phyloP scores from a whole-genome alignment of 2,329 filamentous ascomycete genomes.

The Scytalidium sp. region DNA sequence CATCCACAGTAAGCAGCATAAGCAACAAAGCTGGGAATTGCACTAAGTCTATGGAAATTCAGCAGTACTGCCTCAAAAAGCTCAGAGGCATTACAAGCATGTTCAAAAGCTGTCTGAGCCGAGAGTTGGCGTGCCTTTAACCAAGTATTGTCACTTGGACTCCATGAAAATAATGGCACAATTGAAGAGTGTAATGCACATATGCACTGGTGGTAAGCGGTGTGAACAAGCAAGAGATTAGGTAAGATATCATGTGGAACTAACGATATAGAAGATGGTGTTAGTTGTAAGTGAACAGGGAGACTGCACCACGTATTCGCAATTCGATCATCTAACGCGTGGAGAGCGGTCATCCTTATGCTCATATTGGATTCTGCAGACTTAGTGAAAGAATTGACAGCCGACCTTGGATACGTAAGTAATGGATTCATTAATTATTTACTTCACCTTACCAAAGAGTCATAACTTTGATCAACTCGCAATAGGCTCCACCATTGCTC shows the following conservation, averaged over 20 bases:
- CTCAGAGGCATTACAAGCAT: conserved; percentile 13
- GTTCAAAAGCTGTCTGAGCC: conserved; percentile 18
- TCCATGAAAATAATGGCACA: conserved; percentile 20
- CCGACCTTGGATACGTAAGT: background rate
- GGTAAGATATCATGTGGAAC: background rate
- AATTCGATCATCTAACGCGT: background rate
- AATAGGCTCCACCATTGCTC: background rate
- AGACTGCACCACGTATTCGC: background rate
- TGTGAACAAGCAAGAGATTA: background rate
- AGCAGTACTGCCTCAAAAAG: background rate
- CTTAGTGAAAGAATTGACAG: background rate
- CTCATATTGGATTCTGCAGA: background rate
- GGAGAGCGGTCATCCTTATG: background rate
- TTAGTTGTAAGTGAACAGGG: background rate
- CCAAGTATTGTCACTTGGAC: conserved; percentile 6
- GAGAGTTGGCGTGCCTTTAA: conserved; percentile 16
- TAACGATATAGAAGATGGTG: background rate
- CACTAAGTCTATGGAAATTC: background rate
- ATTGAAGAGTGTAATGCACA: conserved; percentile 19
- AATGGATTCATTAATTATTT: background rate
- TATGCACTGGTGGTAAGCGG: conserved; percentile 17
- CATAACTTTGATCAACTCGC: background rate
- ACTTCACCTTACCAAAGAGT: background rate
- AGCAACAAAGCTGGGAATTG: conserved; percentile 13
- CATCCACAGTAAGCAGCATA: conserved; percentile 19